Conservation (phyloP, 192 early-diverging fungal species). For the Funneliformis geosporum region DNA sequence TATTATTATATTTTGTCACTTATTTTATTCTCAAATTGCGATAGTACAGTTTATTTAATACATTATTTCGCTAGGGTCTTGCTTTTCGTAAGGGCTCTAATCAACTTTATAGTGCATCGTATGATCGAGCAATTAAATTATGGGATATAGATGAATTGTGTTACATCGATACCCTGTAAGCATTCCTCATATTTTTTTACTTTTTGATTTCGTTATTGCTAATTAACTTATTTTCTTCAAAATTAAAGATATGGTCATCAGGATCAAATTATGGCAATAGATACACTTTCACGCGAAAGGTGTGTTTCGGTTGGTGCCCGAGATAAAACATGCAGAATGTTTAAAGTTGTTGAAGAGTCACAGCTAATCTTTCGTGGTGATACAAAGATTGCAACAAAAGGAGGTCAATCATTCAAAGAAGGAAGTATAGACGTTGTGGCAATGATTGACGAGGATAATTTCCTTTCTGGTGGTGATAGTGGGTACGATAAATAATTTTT, state of each 20-base stretch:
- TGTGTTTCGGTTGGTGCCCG: slow-evolving; percentile 89
- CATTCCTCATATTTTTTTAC: slow-evolving; percentile 4
- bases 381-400: slow-evolving; percentile 38
- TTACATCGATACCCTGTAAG: slow-evolving; percentile 88
- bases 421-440: slow-evolving; percentile 83
- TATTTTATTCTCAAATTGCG: neutral
- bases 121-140: slow-evolving; percentile 93
- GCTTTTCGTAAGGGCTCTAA: slow-evolving; percentile 79
- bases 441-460: slow-evolving; percentile 92
- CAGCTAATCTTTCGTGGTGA: slow-evolving; percentile 93
- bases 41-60: neutral
- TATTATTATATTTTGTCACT: neutral
- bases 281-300: slow-evolving; percentile 81
- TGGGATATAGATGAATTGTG: slow-evolving; percentile 92
- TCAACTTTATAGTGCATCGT: slow-evolving; percentile 87
- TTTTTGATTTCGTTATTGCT: neutral
- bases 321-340: slow-evolving; percentile 87
- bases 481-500: slow-evolving; percentile 51
- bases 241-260: slow-evolving; percentile 84
- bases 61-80: slow-evolving; percentile 52
- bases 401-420: slow-evolving; percentile 48
- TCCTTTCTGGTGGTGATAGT: slow-evolving; percentile 88
- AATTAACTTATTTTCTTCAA: slow-evolving; percentile 19
- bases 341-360: slow-evolving; percentile 94
- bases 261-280: slow-evolving; percentile 81